Base-by-base conservation (phyloP, 257 asterid species). In the Solanum okadae region DNA sequence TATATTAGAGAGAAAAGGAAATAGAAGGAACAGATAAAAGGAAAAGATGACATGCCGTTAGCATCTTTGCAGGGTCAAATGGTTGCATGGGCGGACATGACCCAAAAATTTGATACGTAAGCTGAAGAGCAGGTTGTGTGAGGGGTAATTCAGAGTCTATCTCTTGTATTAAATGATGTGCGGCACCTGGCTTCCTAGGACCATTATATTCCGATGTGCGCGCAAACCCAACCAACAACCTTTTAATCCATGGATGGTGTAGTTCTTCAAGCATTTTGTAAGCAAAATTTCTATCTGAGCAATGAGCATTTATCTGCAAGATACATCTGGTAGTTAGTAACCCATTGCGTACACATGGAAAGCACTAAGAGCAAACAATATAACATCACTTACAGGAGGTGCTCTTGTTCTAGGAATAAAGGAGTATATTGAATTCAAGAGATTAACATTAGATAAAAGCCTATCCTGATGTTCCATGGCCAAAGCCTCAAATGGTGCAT, bases 1-100 rank as follows among this genome's bases (percentile, higher is more conserved):
- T 22, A 9, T 34, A 82, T 34, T n/a, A 18, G 42, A 71, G 83
- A 71, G 84, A 83, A 42, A 77, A 72, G 73, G 33, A 27, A 85
- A 44, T 14, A 37, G 86, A 42, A 52, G 44, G 71, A n/a, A 42
- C 35, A 71, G 84, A 61, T 31, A 59, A 83, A 40, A 23, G 86
- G 89, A 81, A 84, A 42, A 82, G 33, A 88, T 70, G 68, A 16
- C 94, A 75, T 89, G 94, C 99, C 27, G 99, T 96, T 67, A 97
- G 96, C 99, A 97, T 97, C 94, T 95, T 97, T 71, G 99, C 98
- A 61, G 99, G 99, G 92, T 95, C 99, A 93, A 97, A 97, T 71
- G 98, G 99, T 90, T 97, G 99, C 97, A 94, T 93, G 67, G 99
- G 99, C 5, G 99, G 99, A 89, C 99, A 97, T 68, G 99, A 96